Conservation (phyloP, 169 alveolate genomes). For the Plasmodium relictum region DNA sequence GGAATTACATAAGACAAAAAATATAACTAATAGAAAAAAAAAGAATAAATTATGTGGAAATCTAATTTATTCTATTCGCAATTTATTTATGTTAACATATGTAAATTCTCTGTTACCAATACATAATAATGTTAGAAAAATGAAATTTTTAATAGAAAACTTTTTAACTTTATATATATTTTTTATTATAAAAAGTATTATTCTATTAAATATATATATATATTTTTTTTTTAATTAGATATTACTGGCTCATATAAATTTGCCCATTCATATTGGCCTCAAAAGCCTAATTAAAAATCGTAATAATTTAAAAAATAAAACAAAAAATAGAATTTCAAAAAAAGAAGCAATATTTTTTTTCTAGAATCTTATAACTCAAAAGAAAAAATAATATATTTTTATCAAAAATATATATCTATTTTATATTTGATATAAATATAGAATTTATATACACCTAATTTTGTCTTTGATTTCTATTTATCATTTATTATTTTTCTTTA, state of each 20-base stretch:
- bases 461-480: too few species aligned
- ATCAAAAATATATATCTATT: too few species aligned
- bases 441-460: too few species aligned
- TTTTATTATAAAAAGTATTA: background rate
- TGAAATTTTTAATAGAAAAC: background rate
- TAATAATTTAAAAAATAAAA: background rate
- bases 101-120: background rate
- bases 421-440: too few species aligned
- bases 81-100: background rate
- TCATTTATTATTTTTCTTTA: background rate
- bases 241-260: background rate
- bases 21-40: background rate
- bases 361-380: too few species aligned
- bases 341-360: too few species aligned
- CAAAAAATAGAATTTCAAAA: background rate
- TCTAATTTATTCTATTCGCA: background rate
- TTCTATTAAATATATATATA: too few species aligned
- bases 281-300: background rate
- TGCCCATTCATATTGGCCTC: constrained; percentile 11
- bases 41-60: background rate
- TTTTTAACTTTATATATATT: background rate
- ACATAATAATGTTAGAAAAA: background rate
- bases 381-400: too few species aligned
- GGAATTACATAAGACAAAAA: too few species aligned
- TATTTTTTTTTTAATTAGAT: background rate